These are phyloP conservation scores for Phytophthora macrochlamydospora DNA, from an alignment of 352 stramenopile genomes.

Conservation along the genomic window DNA sequence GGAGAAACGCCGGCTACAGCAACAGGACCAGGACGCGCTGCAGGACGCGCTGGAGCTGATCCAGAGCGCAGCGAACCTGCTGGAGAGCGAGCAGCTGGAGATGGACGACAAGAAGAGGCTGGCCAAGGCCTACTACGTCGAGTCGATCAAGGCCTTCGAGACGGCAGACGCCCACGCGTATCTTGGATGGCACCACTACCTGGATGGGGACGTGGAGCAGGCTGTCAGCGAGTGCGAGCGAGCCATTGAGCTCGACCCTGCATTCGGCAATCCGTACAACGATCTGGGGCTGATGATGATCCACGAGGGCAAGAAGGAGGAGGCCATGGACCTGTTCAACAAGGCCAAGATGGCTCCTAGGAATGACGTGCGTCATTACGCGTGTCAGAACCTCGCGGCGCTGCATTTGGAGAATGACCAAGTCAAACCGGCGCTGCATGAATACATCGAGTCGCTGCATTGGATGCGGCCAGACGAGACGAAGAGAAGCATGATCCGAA, in stretches of 20 bases:
- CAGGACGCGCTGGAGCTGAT: slow-evolving; percentile 62
- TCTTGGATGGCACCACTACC: slow-evolving; percentile 70
- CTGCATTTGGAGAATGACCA: slow-evolving; percentile 69
- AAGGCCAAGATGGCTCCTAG: slow-evolving; percentile 63
- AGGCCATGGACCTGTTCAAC: slow-evolving; percentile 63
- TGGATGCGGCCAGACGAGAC: slow-evolving; percentile 64
- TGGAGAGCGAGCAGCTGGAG: slow-evolving; percentile 47
- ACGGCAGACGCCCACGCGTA: slow-evolving; percentile 74
- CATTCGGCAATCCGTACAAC: slow-evolving; percentile 78
- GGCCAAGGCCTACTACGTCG: slow-evolving; percentile 67
- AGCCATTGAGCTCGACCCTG: slow-evolving; percentile 69
- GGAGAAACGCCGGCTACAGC: slow-evolving; percentile 35
- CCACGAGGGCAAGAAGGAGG: slow-evolving; percentile 59
- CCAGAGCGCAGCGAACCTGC: slow-evolving; percentile 48
- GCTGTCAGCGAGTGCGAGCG: slow-evolving; percentile 60
- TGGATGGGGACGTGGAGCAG: slow-evolving; percentile 60
- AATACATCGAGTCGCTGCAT: slow-evolving; percentile 79
- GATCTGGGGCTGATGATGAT: slow-evolving; percentile 70
- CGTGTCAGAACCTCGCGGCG: slow-evolving; percentile 66
- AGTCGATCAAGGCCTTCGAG: slow-evolving; percentile 69
- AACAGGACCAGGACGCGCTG: slow-evolving; percentile 38
- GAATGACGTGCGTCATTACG: slow-evolving; percentile 75
- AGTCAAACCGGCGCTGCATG: slow-evolving; percentile 64
- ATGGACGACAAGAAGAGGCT: slow-evolving; percentile 58
- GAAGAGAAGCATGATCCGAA: slow-evolving; percentile 55